Base-by-base conservation (phyloP, 768 basidiomycete species). In the Candolleomyces aberdarensis region DNA sequence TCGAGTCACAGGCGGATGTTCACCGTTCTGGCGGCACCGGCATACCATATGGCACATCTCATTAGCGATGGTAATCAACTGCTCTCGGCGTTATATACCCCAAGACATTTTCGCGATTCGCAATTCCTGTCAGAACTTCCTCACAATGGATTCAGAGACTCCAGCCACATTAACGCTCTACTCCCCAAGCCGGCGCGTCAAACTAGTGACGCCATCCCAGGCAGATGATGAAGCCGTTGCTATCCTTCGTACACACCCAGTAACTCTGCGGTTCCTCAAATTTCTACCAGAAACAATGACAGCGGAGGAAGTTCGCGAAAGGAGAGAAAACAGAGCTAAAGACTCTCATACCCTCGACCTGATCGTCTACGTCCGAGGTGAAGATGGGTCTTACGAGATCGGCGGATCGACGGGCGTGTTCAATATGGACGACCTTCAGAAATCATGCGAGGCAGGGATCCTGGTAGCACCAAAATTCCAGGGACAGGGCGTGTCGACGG, bases 371-470 rank as follows among this genome's bases (percentile, higher is more conserved):
- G 60, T 71, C 32, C 56, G 66, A 10, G 58, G 70, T 39, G 62
- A 66, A 7, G 68, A 73, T n/a, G 73, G 70, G 5, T 54, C 58
- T 4, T 63, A 61, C 13, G 64, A 65, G 40, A 76, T 77, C 55
- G 76, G 69, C 10, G 81, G 81, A 2, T 65, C 68, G 51, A 72
- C 74, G 1, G 76, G 75, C 0, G 65, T 78, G 57, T 77, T 78
- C 65, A 68, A 76, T 41, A 68, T 81, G 61, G 75, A 82, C 59
- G 65, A 67, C 5, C 51, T 40, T 9, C 66, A 76, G 60, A 64
- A 64, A 7, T 75, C 75, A 13, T 79, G 79, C 63, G 78, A 82
- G 60, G 67, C 70, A 3, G 80, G 80, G 14, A 76, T 83, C 59
- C 61, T 78, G 20, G 63, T 82, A 44, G 61, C 65, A 32, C 74